Base-by-base conservation (phyloP, 176 grass and related monocot genomes). In the Oryza nivara region DNA sequence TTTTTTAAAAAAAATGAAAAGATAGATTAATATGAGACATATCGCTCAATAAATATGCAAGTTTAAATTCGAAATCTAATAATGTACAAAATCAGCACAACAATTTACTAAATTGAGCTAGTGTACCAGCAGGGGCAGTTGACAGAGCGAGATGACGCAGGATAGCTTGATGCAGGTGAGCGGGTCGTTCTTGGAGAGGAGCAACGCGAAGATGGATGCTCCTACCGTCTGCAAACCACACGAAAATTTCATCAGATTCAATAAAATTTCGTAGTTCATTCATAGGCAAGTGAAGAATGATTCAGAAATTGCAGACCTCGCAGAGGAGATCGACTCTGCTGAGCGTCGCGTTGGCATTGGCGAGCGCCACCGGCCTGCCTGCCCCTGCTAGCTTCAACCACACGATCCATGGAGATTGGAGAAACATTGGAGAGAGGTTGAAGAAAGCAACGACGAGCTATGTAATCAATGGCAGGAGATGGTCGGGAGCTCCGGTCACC, bases 261-360 rank as follows among this genome's bases (percentile, higher is more conserved):
- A 23, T 23, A 23, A 23, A 23, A 23, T 23, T 23, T 23, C 23
- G 23, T 23, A 23, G 23, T 23, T 23, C 23, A 23, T 23, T 23
- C 23, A 23, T 23, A 23, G 23, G 23, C 23, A 23, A 23, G 23
- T 23, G 23, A 23, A 23, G 23, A 23, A 23, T 23, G 23, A 23
- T 23, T 23, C 23, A 23, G 23, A 23, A 23, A 23, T 23, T 23
- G 23, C 23, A 23, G 23, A 23, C 91, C 91, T 93, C 88, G 66
- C 92, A 93, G 47, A 93, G 70, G 32, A 93, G 88, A 49, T 91
- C 92, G 28, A 88, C 79, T 75, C 92, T 69, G 75, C 64, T 88
- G 47, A 88, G 84, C 19, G 79, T 86, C 73, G 92, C 88, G 79
- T 93, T 93, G 26, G 92, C 92, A 65, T 58, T 70, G 23, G 88